Percentiles rank a stretch among this genome's conserved stretches.
phyloP scores from a whole-genome alignment of 805 yeast species.

The Zygosaccharomyces lentus region DNA sequence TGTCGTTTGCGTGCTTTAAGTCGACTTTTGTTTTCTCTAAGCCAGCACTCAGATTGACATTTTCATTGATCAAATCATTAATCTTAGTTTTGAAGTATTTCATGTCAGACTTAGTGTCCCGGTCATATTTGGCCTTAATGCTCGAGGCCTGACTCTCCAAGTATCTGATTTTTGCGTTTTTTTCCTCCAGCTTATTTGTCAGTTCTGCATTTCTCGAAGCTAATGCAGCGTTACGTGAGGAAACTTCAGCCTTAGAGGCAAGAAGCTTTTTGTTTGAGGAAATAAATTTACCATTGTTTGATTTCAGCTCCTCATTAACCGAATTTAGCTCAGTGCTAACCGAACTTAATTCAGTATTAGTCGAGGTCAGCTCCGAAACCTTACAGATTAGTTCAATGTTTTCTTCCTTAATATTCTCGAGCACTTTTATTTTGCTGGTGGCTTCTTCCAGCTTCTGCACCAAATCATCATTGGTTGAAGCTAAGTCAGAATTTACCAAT shows the following conservation, averaged over 20 bases:
- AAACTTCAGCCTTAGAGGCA: background rate
- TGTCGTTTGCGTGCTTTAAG: background rate
- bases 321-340: background rate
- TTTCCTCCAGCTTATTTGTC: background rate
- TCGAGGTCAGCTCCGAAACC: background rate
- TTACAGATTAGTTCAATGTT: background rate
- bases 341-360: background rate
- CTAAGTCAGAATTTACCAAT: conserved; percentile 2
- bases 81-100: conserved; percentile 2
- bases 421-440: background rate
- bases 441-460: background rate
- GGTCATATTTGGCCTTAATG: conserved; percentile 1
- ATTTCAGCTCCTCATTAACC: background rate
- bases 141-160: background rate
- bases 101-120: conserved; percentile 2
- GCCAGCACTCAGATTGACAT: background rate
- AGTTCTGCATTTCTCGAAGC: background rate
- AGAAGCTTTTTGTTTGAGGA: background rate
- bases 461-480: conserved; percentile 1
- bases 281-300: background rate
- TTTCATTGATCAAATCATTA: conserved; percentile 2
- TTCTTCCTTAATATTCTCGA: background rate
- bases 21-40: background rate
- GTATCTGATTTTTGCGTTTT: background rate
- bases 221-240: background rate